Evolutionary conservation across 345 rosid genomes (phyloP), one percentile per base, ranked within the genome.

Genomic region (Salix brachista): DNA sequence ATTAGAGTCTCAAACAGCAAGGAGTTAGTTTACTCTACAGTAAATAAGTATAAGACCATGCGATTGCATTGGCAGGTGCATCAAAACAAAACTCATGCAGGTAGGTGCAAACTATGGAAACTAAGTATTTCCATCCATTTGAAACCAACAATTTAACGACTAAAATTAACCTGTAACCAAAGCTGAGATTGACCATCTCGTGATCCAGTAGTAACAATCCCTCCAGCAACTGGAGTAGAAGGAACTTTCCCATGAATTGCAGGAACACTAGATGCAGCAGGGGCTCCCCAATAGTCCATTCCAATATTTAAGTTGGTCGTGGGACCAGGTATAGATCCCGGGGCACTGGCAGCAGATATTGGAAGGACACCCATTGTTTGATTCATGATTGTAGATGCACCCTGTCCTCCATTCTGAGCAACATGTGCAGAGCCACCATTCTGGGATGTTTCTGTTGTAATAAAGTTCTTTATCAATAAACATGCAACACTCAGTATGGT

Each of bases 231-330:
- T 37, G 91, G 84, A 80, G 92, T 54, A 65, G 91, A 81, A 78
- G 97, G 86, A 81, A 87, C 92, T 80, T 93, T 90, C 64, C 92
- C 96, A 41, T 83, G 90, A 73, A 93, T 80, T 69, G 87, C 91
- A 72, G 97, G 91, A 32, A 90, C 82, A 73, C 74, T 74, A 32
- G 91, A 56, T 74, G 94, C 81, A 75, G 92, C 84, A 74, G 94
- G 91, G 69, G 91, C 85, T 65, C 97, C 97, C 99, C 99, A 96
- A 62, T 90, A 96, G 67, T 96, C 99, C 99, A 93, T 96, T 77
- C 99, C 99, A 84, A 96, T 92, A 80, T 96, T 94, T 79, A 96
- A 87, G 84, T 91, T 96, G 72, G 98, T 93, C 3, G 99, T 78
- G 37, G 99, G 99, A 18, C 94, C 94, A 48, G 94, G 90, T 85